Evolutionary conservation across 306 rosid species (phyloP).

Genomic region (Lablab purpureus): DNA sequence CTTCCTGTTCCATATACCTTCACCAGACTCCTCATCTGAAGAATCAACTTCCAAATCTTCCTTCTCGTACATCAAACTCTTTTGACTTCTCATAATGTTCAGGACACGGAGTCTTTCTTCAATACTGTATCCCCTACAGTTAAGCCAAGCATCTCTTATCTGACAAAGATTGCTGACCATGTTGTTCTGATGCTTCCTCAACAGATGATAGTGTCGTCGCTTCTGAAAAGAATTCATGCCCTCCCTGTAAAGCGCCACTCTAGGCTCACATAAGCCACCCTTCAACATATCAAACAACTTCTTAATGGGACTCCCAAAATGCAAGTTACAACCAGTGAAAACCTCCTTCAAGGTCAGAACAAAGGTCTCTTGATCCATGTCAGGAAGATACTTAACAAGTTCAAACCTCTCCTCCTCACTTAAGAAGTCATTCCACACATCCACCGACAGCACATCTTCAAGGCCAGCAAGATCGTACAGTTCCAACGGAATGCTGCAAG

Average conservation of each 20-base stretch:
- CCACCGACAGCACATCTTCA: conserved; percentile 80
- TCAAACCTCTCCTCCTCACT: conserved; percentile 86
- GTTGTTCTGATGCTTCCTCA: conserved; percentile 91
- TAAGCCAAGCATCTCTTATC: conserved; percentile 95
- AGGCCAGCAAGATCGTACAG: conserved; percentile 90
- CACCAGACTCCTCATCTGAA: conserved; percentile 79
- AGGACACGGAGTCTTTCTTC: conserved; percentile 93
- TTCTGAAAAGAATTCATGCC: conserved; percentile 82
- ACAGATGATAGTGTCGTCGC: conserved; percentile 81
- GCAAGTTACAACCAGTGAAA: conserved; percentile 78
- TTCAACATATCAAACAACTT: conserved; percentile 85
- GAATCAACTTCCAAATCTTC: conserved; percentile 74
- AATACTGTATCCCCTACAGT: conserved; percentile 88
- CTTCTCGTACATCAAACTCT: conserved; percentile 87
- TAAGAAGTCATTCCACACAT: conserved; percentile 93
- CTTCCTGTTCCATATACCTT: conserved; percentile 63
- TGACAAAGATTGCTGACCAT: conserved; percentile 91
- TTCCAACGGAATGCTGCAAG: conserved; percentile 92
- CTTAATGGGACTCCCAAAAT: conserved; percentile 88
- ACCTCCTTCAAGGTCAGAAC: conserved; percentile 76
- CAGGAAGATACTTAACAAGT: conserved; percentile 91
- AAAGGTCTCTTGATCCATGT: conserved; percentile 87
- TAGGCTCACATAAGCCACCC: conserved; percentile 98
- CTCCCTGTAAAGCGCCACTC: conserved; percentile 94
- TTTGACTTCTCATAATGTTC: conserved; percentile 82